Base-by-base conservation (phyloP, 169 alveolate genomes). In the Plasmodium berghei region DNA sequence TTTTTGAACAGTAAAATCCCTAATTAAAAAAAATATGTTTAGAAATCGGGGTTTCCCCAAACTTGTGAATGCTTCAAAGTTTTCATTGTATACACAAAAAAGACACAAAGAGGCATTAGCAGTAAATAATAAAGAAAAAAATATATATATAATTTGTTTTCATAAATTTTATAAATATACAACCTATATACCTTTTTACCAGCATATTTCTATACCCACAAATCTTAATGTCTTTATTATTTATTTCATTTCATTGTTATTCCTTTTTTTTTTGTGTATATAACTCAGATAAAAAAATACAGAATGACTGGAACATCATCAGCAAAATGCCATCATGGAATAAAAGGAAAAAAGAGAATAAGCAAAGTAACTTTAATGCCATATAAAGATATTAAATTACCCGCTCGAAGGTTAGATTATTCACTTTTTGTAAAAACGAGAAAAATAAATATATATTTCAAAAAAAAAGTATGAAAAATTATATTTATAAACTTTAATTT, bases 321-420 rank as follows among this genome's bases (percentile, higher is more conserved):
- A 46, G 87, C 86, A 28, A 88, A 70, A 42, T 61, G 95, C 49
- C 97, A 95, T 74, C 88, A 89, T 62, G 90, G 96, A 58, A 55
- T 95, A 34, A 93, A 90, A 5, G 96, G 96, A 45, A 63, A 95
- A 42, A 95, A 96, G 8, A 94, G 97, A 14, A 96, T 93, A 28
- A 64, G 83, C 75, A 94, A 92, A 72, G 87, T 88, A 64, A 89
- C 96, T 14, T 92, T 94, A 62, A 45, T 92, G 34, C 97, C 97
- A 14, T 70, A 92, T 34, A 93, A 92, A 72, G 93, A 94, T 18
- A 93, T 95, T 18, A 88, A 52, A 26, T 88, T 93, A 28, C 97
- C 97, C 0, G 90, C 85, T 42, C 34, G 96, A 56, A 92, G 96
- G 97, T 95, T 48, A 59, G 88, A 9, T 6, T 26, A 9, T 48